Conservation (phyloP, 169 alveolate species). For the Cryptosporidium xiaoi region DNA sequence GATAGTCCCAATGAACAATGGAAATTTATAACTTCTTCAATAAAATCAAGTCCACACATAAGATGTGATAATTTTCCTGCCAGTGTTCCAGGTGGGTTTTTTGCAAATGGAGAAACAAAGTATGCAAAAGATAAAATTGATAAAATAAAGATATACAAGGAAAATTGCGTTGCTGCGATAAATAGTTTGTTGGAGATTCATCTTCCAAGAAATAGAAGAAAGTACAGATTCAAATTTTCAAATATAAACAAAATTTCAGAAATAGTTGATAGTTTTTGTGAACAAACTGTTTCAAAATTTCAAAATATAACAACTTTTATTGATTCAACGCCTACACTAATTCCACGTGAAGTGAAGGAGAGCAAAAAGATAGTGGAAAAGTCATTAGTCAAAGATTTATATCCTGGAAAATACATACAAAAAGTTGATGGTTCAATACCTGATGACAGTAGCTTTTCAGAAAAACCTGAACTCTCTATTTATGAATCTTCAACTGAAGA, state of each 20-base stretch:
- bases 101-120: slow-evolving; percentile 38
- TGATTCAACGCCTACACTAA: not conserved
- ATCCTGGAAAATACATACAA: not conserved
- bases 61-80: slow-evolving; percentile 38
- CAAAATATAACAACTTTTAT: not conserved
- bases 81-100: slow-evolving; percentile 31
- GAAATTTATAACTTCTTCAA: slow-evolving; percentile 20
- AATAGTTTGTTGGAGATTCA: slow-evolving; percentile 50
- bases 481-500: not conserved
- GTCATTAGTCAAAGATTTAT: not conserved
- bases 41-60: slow-evolving; percentile 12
- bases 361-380: not conserved
- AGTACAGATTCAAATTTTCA: slow-evolving; percentile 40
- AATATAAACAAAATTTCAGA: not conserved
- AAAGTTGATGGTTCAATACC: not conserved
- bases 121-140: not conserved
- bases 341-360: not conserved
- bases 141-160: slow-evolving; percentile 21
- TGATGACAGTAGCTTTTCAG: not conserved
- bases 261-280: slow-evolving; percentile 10
- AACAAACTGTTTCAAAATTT: not conserved
- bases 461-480: not conserved
- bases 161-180: slow-evolving; percentile 33
- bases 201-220: slow-evolving; percentile 41
- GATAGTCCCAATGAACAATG: slow-evolving; percentile 29